phyloP scores from a whole-genome alignment of 2,329 filamentous ascomycete species.

The Biscogniauxia sp. region DNA sequence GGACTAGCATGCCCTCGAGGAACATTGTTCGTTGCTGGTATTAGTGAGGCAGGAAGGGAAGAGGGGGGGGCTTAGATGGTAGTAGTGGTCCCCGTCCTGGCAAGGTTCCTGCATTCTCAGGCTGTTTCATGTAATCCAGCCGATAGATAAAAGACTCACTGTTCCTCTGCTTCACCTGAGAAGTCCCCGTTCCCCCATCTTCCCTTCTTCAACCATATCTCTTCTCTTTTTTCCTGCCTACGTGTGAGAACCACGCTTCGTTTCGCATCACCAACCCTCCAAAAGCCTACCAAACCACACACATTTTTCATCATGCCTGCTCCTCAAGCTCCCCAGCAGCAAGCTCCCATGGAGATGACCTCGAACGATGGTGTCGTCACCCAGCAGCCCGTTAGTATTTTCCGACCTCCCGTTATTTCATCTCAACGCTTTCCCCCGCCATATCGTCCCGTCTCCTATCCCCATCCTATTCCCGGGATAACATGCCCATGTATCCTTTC shows the following conservation, averaged over 20 bases:
- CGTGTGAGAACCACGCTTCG: not conserved
- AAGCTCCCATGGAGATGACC: constrained; percentile 42
- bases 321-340: constrained; percentile 41
- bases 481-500: not conserved
- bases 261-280: not conserved
- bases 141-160: not conserved
- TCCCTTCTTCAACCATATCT: not conserved
- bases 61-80: not conserved
- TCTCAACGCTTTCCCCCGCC: not conserved
- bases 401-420: not conserved
- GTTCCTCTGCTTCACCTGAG: not conserved
- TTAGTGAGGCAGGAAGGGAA: not conserved
- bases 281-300: not conserved
- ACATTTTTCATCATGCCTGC: constrained; percentile 38
- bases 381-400: constrained; percentile 41
- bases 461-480: not conserved
- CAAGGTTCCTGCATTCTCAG: not conserved
- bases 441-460: not conserved
- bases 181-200: not conserved
- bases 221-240: not conserved
- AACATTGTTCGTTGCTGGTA: not conserved
- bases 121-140: constrained; percentile 1
- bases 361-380: constrained; percentile 36
- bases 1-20: not conserved
- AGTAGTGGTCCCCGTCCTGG: not conserved